Evolutionary conservation across 169 alveolate species (phyloP).

Genomic region (Cryptosporidium tyzzeri): DNA sequence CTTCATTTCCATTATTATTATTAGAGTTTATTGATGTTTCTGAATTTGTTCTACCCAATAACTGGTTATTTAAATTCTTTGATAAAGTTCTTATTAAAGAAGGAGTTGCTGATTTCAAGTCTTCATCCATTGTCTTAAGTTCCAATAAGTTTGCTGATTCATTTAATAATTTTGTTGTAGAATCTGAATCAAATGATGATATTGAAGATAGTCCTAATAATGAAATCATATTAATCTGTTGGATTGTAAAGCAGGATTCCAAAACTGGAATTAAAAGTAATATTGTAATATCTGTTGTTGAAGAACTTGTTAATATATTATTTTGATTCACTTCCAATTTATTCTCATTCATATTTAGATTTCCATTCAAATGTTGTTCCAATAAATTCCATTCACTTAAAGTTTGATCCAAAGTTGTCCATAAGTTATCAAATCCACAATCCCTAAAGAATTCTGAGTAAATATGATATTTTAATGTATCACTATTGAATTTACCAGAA

Average conservation of each 20-base stretch:
- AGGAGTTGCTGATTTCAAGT: slow-evolving; percentile 33
- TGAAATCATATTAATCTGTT: slow-evolving; percentile 44
- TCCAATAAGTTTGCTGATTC: slow-evolving; percentile 68
- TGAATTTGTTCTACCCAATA: not conserved
- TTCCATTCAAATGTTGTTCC: slow-evolving; percentile 29
- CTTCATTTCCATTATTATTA: not conserved
- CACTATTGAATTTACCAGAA: slow-evolving; percentile 1
- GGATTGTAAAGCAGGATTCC: slow-evolving; percentile 68
- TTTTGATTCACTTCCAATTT: not conserved
- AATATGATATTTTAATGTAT: slow-evolving; percentile 19
- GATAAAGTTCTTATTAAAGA: slow-evolving; percentile 42
- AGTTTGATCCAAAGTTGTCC: slow-evolving; percentile 50
- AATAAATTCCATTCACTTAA: slow-evolving; percentile 44
- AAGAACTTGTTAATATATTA: not conserved
- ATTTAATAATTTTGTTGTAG: slow-evolving; percentile 20
- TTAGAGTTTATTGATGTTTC: not conserved
- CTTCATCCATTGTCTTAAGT: slow-evolving; percentile 70
- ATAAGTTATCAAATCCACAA: slow-evolving; percentile 57
- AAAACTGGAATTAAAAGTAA: slow-evolving; percentile 53
- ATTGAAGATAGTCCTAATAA: slow-evolving; percentile 54
- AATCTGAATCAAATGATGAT: slow-evolving; percentile 56
- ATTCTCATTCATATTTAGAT: not conserved
- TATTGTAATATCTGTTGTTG: slow-evolving; percentile 17
- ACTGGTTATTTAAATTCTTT: slow-evolving; percentile 13
- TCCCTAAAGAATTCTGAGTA: slow-evolving; percentile 63